These are phyloP conservation scores for Pyrus hybrid DNA, from an alignment of 331 rosid species.

Conservation along the genomic window DNA sequence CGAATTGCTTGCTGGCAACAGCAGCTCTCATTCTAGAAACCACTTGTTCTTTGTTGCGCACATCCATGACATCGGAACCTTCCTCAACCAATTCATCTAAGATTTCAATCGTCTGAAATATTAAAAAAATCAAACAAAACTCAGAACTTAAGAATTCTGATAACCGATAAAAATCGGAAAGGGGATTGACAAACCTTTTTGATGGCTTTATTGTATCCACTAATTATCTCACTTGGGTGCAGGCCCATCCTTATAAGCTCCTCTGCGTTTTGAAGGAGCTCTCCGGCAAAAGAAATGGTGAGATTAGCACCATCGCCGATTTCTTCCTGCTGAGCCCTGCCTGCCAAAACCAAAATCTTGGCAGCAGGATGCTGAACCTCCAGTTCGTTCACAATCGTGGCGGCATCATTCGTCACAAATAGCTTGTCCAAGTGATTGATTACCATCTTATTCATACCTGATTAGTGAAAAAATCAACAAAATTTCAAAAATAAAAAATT, in stretches of 20 bases:
- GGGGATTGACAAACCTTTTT: conserved; percentile 44
- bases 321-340: conserved; percentile 91
- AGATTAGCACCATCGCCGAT: conserved; percentile 95
- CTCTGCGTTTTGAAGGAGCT: conserved; percentile 77
- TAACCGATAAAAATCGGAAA: not conserved
- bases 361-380: conserved; percentile 99
- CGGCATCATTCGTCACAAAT: conserved; percentile 89
- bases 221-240: conserved; percentile 90
- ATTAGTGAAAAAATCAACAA: not conserved
- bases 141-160: not conserved
- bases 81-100: conserved; percentile 68
- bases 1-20: conserved; percentile 97
- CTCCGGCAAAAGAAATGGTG: conserved; percentile 89
- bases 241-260: conserved; percentile 94
- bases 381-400: conserved; percentile 80
- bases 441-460: conserved; percentile 99
- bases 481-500: not conserved
- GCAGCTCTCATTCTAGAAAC: conserved; percentile 80
- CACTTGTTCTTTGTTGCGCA: conserved; percentile 77
- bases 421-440: conserved; percentile 96
- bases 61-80: conserved; percentile 87
- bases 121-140: not conserved
- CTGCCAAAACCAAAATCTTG: conserved; percentile 86
- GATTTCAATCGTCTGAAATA: conserved; percentile 51
- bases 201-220: conserved; percentile 81